phyloP scores from a whole-genome alignment of 2,329 filamentous ascomycete species.

The Neoarthrinium moseri region DNA sequence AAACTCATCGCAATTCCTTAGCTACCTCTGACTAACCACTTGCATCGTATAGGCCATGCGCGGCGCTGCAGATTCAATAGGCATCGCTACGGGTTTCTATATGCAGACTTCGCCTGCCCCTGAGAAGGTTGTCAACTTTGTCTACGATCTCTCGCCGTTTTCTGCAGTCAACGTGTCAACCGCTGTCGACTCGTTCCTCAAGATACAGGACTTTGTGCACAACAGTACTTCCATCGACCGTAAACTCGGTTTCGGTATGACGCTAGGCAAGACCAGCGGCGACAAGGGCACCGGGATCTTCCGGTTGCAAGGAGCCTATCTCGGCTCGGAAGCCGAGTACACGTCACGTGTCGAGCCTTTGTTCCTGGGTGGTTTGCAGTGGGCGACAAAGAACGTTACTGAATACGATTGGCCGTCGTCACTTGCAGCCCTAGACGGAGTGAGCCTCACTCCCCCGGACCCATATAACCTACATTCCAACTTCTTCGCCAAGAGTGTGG shows the following conservation, averaged over 20 bases:
- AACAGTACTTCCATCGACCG: slow-evolving; percentile 27
- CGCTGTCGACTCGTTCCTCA: not conserved
- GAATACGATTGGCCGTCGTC: slow-evolving; percentile 20
- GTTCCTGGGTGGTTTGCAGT: slow-evolving; percentile 22
- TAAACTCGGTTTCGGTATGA: slow-evolving; percentile 26
- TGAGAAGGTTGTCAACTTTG: slow-evolving; percentile 33
- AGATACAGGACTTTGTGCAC: slow-evolving; percentile 30
- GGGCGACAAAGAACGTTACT: not conserved
- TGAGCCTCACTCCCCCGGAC: slow-evolving; percentile 11
- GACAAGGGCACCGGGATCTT: slow-evolving; percentile 19
- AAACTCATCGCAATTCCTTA: not conserved
- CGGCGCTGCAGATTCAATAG: slow-evolving; percentile 39
- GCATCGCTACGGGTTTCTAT: slow-evolving; percentile 34
- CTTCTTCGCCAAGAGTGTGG: slow-evolving; percentile 35
- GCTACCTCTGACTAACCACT: not conserved
- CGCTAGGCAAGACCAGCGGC: slow-evolving; percentile 11
- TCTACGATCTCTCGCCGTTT: slow-evolving; percentile 13
- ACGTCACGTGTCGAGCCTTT: slow-evolving; percentile 21
- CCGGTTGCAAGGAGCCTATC: slow-evolving; percentile 29
- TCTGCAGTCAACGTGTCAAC: not conserved
- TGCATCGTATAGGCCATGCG: slow-evolving; percentile 30
- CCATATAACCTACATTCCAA: slow-evolving; percentile 18
- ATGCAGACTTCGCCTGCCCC: slow-evolving; percentile 31
- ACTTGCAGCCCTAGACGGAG: slow-evolving; percentile 15
- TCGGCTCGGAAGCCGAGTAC: slow-evolving; percentile 24